Percentiles rank a stretch among this genome's conserved stretches.
phyloP scores from a whole-genome alignment of 1,284 basidiomycete species.

The Sutorius eximius region DNA sequence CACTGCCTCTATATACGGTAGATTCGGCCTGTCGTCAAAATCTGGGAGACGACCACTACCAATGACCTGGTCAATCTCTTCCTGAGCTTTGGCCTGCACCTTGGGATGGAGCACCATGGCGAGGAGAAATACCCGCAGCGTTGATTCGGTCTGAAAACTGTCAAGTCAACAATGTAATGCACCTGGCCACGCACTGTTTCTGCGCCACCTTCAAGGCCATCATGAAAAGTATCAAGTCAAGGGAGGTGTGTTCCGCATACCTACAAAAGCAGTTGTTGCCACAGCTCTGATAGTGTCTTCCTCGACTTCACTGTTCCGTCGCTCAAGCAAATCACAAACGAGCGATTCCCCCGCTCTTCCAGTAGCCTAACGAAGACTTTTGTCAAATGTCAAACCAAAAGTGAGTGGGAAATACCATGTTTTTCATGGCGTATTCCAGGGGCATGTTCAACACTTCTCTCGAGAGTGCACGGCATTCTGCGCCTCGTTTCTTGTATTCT shows the following conservation, averaged over 20 bases:
- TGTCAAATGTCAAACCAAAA: neutral
- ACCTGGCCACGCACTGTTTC: constrained; percentile 26
- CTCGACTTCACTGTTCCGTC: neutral
- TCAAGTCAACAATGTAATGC: neutral
- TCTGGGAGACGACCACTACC: constrained; percentile 31
- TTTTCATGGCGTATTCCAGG: constrained; percentile 32
- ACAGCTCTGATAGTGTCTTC: constrained; percentile 25
- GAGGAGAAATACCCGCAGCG: constrained; percentile 25
- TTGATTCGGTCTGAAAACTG: constrained; percentile 16
- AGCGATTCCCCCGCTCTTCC: constrained; percentile 26
- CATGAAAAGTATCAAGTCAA: neutral
- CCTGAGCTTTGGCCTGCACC: constrained; percentile 25
- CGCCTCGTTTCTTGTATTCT: constrained; percentile 28
- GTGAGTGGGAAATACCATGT: constrained; percentile 28
- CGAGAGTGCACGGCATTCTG: constrained; percentile 27
- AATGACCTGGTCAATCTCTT: constrained; percentile 30
- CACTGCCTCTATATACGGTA: constrained; percentile 32
- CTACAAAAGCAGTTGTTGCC: constrained; percentile 27
- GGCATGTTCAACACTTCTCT: constrained; percentile 31
- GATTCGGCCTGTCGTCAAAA: constrained; percentile 24
- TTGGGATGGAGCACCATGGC: constrained; percentile 35
- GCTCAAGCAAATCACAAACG: constrained; percentile 21
- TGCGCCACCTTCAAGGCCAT: constrained; percentile 22
- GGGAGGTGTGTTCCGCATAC: constrained; percentile 8
- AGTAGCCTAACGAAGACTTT: constrained; percentile 10